These are phyloP conservation scores for Colletotrichum gloeosporioides DNA, from an alignment of 2,329 filamentous ascomycete species.

Conservation along the genomic window DNA sequence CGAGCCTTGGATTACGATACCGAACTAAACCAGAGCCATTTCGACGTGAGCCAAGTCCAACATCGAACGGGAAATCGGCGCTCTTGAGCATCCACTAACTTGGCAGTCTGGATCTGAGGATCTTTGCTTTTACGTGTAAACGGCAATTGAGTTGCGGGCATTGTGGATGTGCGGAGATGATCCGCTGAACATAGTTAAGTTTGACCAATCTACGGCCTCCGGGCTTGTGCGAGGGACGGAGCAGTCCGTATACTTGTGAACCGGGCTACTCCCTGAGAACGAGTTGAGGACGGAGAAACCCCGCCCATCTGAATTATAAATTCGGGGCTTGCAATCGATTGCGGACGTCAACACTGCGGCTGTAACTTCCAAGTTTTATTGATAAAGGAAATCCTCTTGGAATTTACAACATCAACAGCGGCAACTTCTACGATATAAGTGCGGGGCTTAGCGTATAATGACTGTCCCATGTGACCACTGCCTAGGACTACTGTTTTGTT, in stretches of 20 bases:
- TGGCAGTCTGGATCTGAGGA: not conserved
- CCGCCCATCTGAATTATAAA: not conserved
- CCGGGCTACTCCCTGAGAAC: not conserved
- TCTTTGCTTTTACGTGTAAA: not conserved
- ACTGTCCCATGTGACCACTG: not conserved
- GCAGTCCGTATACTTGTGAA: not conserved
- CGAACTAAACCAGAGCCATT: not conserved
- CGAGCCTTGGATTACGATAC: not conserved
- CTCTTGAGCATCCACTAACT: not conserved
- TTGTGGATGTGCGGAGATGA: not conserved
- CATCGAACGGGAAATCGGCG: not conserved
- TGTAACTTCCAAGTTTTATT: not conserved
- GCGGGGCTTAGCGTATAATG: not conserved
- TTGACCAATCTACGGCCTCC: constrained; percentile 24
- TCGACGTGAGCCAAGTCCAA: not conserved
- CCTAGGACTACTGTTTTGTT: not conserved
- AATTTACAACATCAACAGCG: not conserved
- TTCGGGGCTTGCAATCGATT: not conserved
- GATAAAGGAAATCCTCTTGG: not conserved
- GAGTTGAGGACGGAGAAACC: not conserved
- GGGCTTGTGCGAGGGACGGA: not conserved
- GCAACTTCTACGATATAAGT: not conserved
- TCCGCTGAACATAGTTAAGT: not conserved
- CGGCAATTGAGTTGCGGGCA: not conserved
- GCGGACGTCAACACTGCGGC: not conserved